phyloP scores from a whole-genome alignment of 2,329 filamentous ascomycete species.

The Venturiaceae sp. region DNA sequence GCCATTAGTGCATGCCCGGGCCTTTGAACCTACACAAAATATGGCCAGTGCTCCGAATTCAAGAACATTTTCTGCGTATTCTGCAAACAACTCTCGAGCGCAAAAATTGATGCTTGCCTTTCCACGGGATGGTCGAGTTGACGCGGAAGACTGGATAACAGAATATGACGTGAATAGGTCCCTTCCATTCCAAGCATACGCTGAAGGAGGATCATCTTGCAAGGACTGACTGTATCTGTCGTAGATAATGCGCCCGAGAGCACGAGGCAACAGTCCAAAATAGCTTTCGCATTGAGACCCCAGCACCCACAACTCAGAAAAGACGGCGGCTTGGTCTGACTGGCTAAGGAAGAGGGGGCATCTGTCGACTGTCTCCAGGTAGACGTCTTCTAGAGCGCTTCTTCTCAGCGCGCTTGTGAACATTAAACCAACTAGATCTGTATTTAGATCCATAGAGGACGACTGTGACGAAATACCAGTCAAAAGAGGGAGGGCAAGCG shows the following conservation, averaged over 20 bases:
- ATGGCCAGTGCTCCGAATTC: neutral
- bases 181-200: neutral
- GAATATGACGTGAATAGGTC: neutral
- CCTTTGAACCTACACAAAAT: too few relatives aligned
- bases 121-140: too few relatives aligned
- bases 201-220: neutral
- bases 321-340: neutral
- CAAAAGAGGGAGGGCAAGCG: neutral
- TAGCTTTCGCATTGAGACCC: neutral
- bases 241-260: neutral
- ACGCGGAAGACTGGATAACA: slow-evolving; percentile 20
- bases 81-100: too few relatives aligned
- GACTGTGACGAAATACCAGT: neutral
- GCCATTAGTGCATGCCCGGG: too few relatives aligned
- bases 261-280: neutral
- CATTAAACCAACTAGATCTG: neutral
- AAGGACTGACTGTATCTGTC: neutral
- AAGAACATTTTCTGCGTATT: neutral
- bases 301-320: neutral
- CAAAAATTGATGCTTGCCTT: too few relatives aligned
- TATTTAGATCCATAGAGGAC: neutral
- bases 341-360: neutral
- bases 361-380: neutral
- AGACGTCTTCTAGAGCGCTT: neutral
- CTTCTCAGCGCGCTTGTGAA: neutral